Conservation (phyloP, 257 asterid species). For the Lantana camara region DNA sequence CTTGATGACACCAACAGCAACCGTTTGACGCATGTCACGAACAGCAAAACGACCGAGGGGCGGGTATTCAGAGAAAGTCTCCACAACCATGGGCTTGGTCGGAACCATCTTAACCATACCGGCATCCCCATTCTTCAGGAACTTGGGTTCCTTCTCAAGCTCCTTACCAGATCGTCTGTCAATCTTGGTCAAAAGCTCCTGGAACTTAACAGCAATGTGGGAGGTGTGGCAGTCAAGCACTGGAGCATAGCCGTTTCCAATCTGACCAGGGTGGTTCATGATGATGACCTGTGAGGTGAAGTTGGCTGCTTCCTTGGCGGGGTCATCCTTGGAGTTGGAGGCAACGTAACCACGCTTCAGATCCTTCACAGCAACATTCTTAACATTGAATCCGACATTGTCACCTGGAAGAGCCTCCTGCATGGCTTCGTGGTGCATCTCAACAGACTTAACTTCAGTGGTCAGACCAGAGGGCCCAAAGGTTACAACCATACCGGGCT, state of each 20-base stretch:
- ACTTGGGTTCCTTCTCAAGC: conserved; percentile 75
- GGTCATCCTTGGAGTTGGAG: conserved; percentile 81
- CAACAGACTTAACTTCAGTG: conserved; percentile 84
- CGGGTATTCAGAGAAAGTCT: conserved; percentile 48
- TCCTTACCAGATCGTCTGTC: conserved; percentile 59
- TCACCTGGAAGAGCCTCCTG: conserved; percentile 86
- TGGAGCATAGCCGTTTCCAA: conserved; percentile 69
- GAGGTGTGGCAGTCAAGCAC: conserved; percentile 71
- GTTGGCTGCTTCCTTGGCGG: conserved; percentile 68
- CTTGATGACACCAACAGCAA: conserved; percentile 79
- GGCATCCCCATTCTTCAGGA: conserved; percentile 67
- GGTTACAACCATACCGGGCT: conserved; percentile 77
- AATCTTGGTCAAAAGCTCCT: conserved; percentile 56
- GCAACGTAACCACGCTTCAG: conserved; percentile 81
- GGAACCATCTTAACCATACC: conserved; percentile 58
- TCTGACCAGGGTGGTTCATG: conserved; percentile 77
- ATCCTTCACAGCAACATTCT: conserved; percentile 86
- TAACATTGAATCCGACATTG: conserved; percentile 80
- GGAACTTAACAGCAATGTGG: conserved; percentile 67
- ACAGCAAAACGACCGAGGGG: conserved; percentile 58
- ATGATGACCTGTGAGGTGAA: conserved; percentile 67
- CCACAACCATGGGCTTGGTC: conserved; percentile 59
- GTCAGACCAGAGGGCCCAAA: conserved; percentile 77
- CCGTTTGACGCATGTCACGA: conserved; percentile 78
- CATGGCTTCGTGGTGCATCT: conserved; percentile 79